These are phyloP conservation scores for Ceratocystis diversiconidia DNA, from an alignment of 2,329 filamentous ascomycete species.

Conservation along the genomic window DNA sequence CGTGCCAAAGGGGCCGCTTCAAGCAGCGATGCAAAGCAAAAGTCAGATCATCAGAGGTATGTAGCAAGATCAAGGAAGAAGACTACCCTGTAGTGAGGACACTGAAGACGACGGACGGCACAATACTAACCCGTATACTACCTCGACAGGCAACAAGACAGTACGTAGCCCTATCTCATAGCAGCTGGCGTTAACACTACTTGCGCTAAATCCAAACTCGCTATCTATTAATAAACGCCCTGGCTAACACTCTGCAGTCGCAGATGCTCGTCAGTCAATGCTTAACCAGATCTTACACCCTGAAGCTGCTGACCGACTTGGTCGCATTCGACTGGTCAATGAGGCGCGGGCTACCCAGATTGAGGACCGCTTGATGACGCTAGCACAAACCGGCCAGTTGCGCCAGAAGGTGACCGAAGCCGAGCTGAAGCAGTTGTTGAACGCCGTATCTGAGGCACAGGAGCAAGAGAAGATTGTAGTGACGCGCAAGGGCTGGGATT, in stretches of 20 bases:
- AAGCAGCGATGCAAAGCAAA: slow-evolving; percentile 36
- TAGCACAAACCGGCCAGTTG: slow-evolving; percentile 78
- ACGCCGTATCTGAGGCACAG: slow-evolving; percentile 66
- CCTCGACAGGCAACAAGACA: slow-evolving; percentile 21
- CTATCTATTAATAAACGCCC: background rate
- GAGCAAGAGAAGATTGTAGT: slow-evolving; percentile 79
- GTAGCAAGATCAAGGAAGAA: background rate
- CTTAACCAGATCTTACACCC: slow-evolving; percentile 89
- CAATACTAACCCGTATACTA: background rate
- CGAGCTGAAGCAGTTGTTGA: slow-evolving; percentile 83
- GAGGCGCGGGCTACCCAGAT: slow-evolving; percentile 78
- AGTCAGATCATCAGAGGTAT: slow-evolving; percentile 39
- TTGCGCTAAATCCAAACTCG: background rate
- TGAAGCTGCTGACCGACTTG: slow-evolving; percentile 81
- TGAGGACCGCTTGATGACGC: slow-evolving; percentile 83
- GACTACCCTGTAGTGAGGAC: slow-evolving; percentile 18
- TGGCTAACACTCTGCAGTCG: slow-evolving; percentile 22
- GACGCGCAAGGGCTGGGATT: slow-evolving; percentile 67
- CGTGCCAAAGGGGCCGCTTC: slow-evolving; percentile 53
- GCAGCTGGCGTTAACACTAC: background rate
- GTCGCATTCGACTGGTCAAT: slow-evolving; percentile 90
- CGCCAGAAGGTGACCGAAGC: slow-evolving; percentile 77
- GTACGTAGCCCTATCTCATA: slow-evolving; percentile 21
- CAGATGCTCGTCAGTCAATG: slow-evolving; percentile 61
- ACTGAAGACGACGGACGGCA: background rate